Base-by-base conservation (phyloP, 352 stramenopile species). In the Globisporangium heterothallicum region DNA sequence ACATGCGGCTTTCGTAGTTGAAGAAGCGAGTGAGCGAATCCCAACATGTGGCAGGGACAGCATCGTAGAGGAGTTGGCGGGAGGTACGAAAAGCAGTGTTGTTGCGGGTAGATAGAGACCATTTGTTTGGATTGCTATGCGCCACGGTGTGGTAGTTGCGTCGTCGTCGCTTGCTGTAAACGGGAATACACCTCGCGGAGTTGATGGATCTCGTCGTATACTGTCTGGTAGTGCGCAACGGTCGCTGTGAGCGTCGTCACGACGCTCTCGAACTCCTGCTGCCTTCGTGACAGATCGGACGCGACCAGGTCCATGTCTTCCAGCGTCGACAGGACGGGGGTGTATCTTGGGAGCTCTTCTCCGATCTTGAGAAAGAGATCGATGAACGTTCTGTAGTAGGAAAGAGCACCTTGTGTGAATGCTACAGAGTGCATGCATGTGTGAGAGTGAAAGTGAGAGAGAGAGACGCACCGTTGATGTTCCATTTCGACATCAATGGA, bases 281-380 rank as follows among this genome's bases (percentile, higher is more conserved):
- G 52, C 9, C 44, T 56, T 10, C 35, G 12, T 13, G 41, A 38
- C 13, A 63, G 29, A 41, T 66, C 45, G 5, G 34, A 16, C 9
- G 38, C 22, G 32, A 69, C 22, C 29, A 56, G 18, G 12, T 35
- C 42, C 25, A 57, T 19, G 30, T 49, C 34, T 25, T 70, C 61
- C 4, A 71, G 36, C 5, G 58, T 47, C 2, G 49, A 55, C 21
- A 78, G 58, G 22, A 67, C 58, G 38, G 68, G 53, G 2, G 53
- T 36, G 42, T 68, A 68, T 13, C 56, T 58, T 18, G 68, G 70
- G 0, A 84, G 49, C 45, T 74, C 56, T 22, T 69, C 60, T 8
- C 70, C 72, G 35, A 84, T 60, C 53, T 74, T 72, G 25, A 64
- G 54, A 29, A 86, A 80, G n/a, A 84, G 41, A 25, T 75, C 61